phyloP scores from a whole-genome alignment of 805 yeast genomes.

The Kregervanrija delftensis region DNA sequence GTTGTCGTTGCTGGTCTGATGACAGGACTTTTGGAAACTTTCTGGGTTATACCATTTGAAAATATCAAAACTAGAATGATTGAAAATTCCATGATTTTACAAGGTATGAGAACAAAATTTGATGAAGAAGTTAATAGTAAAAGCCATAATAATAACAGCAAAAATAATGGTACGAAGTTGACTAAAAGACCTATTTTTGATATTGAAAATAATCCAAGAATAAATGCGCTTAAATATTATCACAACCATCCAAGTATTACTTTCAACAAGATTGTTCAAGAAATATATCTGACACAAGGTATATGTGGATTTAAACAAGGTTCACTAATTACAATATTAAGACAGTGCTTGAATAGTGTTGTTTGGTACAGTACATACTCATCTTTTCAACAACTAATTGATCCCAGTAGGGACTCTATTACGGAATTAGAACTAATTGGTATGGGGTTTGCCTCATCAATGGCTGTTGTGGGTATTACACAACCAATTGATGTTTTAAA shows the following conservation, averaged over 20 bases:
- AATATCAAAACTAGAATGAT: conserved; percentile 75
- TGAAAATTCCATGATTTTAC: conserved; percentile 46
- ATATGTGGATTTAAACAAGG: conserved; percentile 77
- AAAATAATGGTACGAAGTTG: conserved; percentile 11
- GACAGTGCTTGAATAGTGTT: conserved; percentile 74
- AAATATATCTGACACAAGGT: conserved; percentile 70
- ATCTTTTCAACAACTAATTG: conserved; percentile 61
- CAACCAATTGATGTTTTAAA: conserved; percentile 89
- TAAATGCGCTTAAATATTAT: conserved; percentile 26
- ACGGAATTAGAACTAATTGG: conserved; percentile 30
- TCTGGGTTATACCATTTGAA: conserved; percentile 87
- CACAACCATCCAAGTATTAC: conserved; percentile 50
- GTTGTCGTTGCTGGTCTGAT: conserved; percentile 76
- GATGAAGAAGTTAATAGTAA: conserved; percentile 8
- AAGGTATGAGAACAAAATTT: conserved; percentile 19
- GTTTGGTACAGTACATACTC: conserved; percentile 83
- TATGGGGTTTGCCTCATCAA: conserved; percentile 57
- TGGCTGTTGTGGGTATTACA: conserved; percentile 68
- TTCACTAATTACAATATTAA: conserved; percentile 66
- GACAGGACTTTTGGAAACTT: conserved; percentile 77
- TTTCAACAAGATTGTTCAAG: conserved; percentile 46
- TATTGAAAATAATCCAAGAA: conserved; percentile 3
- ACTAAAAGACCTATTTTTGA: conserved; percentile 4
- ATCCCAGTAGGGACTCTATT: conserved; percentile 44
- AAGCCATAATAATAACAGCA: background rate